These are phyloP conservation scores for Prunella vulgaris DNA, from an alignment of 257 asterid genomes.

Conservation along the genomic window DNA sequence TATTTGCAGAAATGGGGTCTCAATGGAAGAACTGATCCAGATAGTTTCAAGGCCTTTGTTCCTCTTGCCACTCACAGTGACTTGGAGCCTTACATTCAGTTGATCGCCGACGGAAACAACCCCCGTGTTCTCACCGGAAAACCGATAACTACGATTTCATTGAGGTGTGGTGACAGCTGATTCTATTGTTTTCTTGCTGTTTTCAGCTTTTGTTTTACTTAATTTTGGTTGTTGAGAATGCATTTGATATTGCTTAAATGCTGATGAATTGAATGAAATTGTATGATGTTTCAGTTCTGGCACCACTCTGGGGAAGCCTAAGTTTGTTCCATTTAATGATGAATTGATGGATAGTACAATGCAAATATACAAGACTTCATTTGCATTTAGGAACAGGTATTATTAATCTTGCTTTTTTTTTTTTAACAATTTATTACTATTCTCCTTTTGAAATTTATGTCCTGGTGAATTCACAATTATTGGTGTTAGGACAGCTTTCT, in stretches of 20 bases:
- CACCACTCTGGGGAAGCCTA: conserved; percentile 96
- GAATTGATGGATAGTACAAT: conserved; percentile 82
- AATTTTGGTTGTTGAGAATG: background rate
- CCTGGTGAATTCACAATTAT: background rate
- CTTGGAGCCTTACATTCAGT: conserved; percentile 73
- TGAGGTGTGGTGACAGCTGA: conserved; percentile 55
- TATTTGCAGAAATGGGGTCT: conserved; percentile 72
- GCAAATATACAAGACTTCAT: conserved; percentile 86
- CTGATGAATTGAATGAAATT: background rate
- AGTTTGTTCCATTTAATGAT: conserved; percentile 97
- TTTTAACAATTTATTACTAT: background rate
- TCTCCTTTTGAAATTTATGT: background rate
- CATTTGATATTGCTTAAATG: background rate
- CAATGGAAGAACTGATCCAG: conserved; percentile 64
- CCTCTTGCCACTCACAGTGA: conserved; percentile 73
- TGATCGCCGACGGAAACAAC: conserved; percentile 69
- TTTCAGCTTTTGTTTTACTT: no score
- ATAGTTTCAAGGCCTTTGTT: conserved; percentile 52
- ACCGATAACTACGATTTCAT: conserved; percentile 78
- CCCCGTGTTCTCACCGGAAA: conserved; percentile 63
- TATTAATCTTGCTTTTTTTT: background rate
- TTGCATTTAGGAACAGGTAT: conserved; percentile 85
- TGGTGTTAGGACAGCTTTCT: conserved; percentile 4
- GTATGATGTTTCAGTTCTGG: conserved; percentile 70
- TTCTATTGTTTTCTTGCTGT: no score